Evolutionary conservation across 2,329 filamentous ascomycete genomes (phyloP), one percentile per base, ranked within the genome.

Genomic region (Aspergillus ustus): DNA sequence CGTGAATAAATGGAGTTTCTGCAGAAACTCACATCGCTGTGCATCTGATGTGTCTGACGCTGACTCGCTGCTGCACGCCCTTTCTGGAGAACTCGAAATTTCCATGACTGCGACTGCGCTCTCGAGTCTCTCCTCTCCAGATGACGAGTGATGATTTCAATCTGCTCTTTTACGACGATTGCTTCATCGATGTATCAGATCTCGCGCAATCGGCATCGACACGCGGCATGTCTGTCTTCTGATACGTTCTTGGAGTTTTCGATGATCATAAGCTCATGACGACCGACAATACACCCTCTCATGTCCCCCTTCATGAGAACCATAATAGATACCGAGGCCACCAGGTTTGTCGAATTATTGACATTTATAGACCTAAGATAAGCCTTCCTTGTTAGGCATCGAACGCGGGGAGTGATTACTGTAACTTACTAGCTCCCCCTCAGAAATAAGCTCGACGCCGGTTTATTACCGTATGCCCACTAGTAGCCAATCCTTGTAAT

Each of bases 11-110:
- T 40, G 34, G 34, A 40, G 34, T 40, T 40, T 40, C 9, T 57
- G 34, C 25, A 43, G 7, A 43, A 43, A 40, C 15, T 40, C 7
- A 53, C 19, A 50, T 37, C 37, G 46, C 52, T 67, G 64, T 71
- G 67, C 55, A 69, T 64, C 34, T 40, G 34, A 40, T 40, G 34
- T 71, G 69, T 65, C 69, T 67, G 62, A 60, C 61, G 58, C 57
- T 64, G 59, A 70, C 67, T 71, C 63, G 69, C 63, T 66, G 61
- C 40, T 48, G 63, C 63, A 56, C 45, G 52, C n/a, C 7, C 19
- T 8, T 28, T 63, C 50, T 52, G 37, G 57, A 45, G n/a, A 40
- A 55, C 46, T 46, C 44, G 34, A 11, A 15, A 40, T 15, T 40
- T 11, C 13, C 9, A 40, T 13, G 34, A 40, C 34, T 40, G 34